Evolutionary conservation across 257 asterid genomes (phyloP).

Genomic region (Solanum clarkiae): DNA sequence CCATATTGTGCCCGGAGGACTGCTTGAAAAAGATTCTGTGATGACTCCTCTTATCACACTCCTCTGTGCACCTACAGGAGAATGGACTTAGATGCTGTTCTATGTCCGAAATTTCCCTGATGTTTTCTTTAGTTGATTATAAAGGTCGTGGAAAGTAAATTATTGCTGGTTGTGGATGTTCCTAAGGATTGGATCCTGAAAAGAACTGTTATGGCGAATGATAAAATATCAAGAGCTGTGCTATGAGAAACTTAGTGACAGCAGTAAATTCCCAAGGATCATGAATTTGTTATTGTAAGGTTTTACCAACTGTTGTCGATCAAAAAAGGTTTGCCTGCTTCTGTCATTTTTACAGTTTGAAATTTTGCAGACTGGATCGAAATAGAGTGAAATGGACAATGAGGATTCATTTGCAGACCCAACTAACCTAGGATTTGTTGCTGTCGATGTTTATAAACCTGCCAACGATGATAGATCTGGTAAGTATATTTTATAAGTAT

Average conservation of each 20-base stretch:
- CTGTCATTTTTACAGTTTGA: not conserved
- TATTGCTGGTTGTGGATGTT: not conserved
- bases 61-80: not conserved
- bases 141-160: not conserved
- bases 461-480: not conserved
- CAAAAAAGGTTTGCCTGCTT: not conserved
- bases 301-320: not conserved
- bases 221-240: not conserved
- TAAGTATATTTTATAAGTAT: not conserved
- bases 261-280: not conserved
- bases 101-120: not conserved
- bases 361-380: not conserved
- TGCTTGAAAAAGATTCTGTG: not conserved
- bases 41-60: not conserved
- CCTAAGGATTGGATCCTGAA: not conserved
- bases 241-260: not conserved
- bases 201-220: not conserved
- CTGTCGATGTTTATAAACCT: not conserved
- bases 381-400: not conserved
- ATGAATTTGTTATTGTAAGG: not conserved
- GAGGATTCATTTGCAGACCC: not conserved
- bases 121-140: not conserved
- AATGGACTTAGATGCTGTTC: not conserved
- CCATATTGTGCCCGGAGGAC: not conserved
- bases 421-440: not conserved